phyloP scores from a whole-genome alignment of 176 grass and related monocot genomes.

The Metroxylon sagu region DNA sequence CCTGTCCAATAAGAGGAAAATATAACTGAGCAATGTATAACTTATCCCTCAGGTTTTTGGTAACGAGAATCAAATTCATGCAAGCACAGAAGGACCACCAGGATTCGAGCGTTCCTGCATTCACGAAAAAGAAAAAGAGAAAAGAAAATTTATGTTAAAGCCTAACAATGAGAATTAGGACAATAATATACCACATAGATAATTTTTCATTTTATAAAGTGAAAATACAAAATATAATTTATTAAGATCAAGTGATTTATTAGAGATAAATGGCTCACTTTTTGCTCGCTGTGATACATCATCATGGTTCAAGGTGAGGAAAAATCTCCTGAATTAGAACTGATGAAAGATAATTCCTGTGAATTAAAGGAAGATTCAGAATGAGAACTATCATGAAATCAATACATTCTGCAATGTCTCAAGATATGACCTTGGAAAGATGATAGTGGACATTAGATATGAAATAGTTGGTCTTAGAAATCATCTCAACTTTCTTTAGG shows the following conservation, averaged over 20 bases:
- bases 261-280: constrained; percentile 45
- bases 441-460: too few species aligned
- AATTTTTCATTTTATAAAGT: too few species aligned
- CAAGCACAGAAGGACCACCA: constrained; percentile 88
- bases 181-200: too few species aligned
- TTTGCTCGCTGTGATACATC: constrained; percentile 88
- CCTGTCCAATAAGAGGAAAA: constrained; percentile 96
- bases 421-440: too few species aligned
- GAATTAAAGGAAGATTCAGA: background rate
- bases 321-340: constrained; percentile 99
- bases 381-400: too few species aligned
- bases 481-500: too few species aligned
- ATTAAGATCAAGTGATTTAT: background rate
- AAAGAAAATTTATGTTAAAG: too few species aligned
- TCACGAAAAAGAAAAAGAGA: constrained; percentile 4
- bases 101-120: constrained; percentile 88
- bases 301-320: constrained; percentile 98
- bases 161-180: too few species aligned
- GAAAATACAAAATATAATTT: too few species aligned
- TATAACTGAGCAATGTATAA: constrained; percentile 95
- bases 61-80: constrained; percentile 98
- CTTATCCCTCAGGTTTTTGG: constrained; percentile 92
- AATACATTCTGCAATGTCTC: too few species aligned
- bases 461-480: too few species aligned
- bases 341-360: constrained; percentile 93